Percentiles rank a stretch among this genome's conserved stretches.
These are phyloP conservation scores for Phytophthora boehmeriae DNA, from an alignment of 352 stramenopile species.

Conservation along the genomic window DNA sequence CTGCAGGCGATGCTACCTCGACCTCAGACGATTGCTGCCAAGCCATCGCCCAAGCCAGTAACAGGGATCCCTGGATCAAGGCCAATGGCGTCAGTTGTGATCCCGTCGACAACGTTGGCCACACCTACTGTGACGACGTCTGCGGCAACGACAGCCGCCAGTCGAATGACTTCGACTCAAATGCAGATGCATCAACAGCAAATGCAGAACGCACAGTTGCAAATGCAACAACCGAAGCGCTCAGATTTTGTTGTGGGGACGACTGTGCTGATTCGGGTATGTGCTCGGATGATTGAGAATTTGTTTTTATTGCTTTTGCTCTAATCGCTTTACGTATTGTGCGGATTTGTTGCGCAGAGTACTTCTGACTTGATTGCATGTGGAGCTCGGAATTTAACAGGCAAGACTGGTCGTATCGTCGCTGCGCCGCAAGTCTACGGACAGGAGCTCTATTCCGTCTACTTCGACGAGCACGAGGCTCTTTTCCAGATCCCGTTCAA, in stretches of 20 bases:
- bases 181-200: slow-evolving; percentile 46
- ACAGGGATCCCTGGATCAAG: slow-evolving; percentile 18
- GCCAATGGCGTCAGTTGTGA: slow-evolving; percentile 16
- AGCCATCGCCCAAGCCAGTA: slow-evolving; percentile 34
- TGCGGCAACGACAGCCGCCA: slow-evolving; percentile 15
- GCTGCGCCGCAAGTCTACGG: slow-evolving; percentile 76
- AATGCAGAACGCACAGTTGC: slow-evolving; percentile 34
- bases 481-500: slow-evolving; percentile 87
- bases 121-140: slow-evolving; percentile 23
- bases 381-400: slow-evolving; percentile 72
- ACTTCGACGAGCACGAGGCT: slow-evolving; percentile 83
- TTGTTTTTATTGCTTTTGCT: background rate
- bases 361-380: slow-evolving; percentile 76
- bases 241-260: slow-evolving; percentile 71
- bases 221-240: slow-evolving; percentile 40
- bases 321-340: slow-evolving; percentile 2
- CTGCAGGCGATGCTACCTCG: slow-evolving; percentile 39
- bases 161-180: slow-evolving; percentile 31
- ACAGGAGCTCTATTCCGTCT: slow-evolving; percentile 83
- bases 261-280: slow-evolving; percentile 71
- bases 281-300: background rate
- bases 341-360: slow-evolving; percentile 36
- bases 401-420: slow-evolving; percentile 78
- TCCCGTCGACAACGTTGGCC: slow-evolving; percentile 33
- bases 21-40: slow-evolving; percentile 31